Evolutionary conservation across 2,329 filamentous ascomycete species (phyloP).

Genomic region (Fonsecaea monophora): DNA sequence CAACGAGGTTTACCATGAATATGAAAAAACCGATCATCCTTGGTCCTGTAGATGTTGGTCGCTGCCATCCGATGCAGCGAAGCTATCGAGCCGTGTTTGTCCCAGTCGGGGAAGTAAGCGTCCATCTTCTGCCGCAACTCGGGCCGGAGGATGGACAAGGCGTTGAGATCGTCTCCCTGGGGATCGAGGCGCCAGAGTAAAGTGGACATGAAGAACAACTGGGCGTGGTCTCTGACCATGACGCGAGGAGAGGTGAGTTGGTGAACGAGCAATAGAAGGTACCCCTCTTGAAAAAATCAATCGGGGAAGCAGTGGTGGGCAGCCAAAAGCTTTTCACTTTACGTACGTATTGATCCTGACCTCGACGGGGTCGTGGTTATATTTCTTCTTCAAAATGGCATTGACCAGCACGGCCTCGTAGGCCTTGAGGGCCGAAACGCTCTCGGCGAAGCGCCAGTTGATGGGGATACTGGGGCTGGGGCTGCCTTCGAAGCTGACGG

Average conservation of each 20-base stretch:
- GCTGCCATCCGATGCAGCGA: conserved; percentile 3
- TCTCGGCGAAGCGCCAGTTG: conserved; percentile 64
- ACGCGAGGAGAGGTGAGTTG: too few species aligned
- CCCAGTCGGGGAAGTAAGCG: too few species aligned
- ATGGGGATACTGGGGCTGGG: conserved; percentile 57
- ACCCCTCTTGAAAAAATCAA: too few species aligned
- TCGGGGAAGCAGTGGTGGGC: too few species aligned
- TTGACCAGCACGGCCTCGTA: conserved; percentile 57
- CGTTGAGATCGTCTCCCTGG: conserved; percentile 48
- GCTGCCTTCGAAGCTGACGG: conserved; percentile 42
- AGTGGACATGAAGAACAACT: conserved; percentile 52
- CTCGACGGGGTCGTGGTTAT: conserved; percentile 35
- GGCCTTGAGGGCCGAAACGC: conserved; percentile 57
- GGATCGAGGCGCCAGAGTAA: conserved; percentile 49
- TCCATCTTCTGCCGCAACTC: too few species aligned
- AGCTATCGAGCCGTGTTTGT: too few species aligned
- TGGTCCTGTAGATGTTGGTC: conserved; percentile 56
- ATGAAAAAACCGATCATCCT: conserved; percentile 55
- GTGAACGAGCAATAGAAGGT: too few species aligned
- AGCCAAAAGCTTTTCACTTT: too few species aligned
- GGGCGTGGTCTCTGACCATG: conserved; percentile 47
- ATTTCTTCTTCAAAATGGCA: conserved; percentile 54
- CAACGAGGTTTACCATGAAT: conserved; percentile 42
- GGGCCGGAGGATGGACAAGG: not conserved
- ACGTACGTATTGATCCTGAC: too few species aligned